phyloP scores from a whole-genome alignment of 2,329 filamentous ascomycete species.

The Fusarium sp. region DNA sequence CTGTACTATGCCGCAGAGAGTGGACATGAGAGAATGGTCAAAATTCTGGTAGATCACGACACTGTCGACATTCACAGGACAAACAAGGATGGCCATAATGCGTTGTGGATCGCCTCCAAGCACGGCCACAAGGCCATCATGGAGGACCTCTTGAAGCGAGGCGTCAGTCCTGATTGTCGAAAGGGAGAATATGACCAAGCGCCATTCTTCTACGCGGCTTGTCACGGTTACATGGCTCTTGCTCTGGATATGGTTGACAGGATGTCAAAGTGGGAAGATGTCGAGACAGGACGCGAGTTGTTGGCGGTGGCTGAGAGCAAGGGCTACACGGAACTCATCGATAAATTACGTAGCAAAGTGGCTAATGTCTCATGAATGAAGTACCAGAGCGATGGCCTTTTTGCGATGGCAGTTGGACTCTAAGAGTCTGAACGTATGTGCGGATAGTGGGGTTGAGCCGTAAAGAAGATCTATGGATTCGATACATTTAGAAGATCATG shows the following conservation, averaged over 20 bases:
- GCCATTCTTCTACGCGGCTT: neutral
- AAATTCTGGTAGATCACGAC: neutral
- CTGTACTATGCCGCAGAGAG: constrained; percentile 6
- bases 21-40: neutral
- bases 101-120: neutral
- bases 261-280: neutral
- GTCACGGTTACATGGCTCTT: neutral
- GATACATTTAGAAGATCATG: no score
- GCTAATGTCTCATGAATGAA: no score
- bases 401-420: neutral
- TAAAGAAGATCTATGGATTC: neutral
- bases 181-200: neutral
- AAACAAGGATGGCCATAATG: neutral
- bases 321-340: neutral
- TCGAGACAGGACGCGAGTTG: neutral
- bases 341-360: neutral
- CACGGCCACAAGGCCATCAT: neutral
- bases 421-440: neutral
- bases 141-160: neutral
- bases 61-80: neutral
- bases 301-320: neutral
- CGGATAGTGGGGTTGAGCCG: neutral
- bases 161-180: neutral
- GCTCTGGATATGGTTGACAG: neutral
- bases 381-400: no score